Evolutionary conservation across 495 filamentous ascomycete species (phyloP).

Genomic region (Aspergillus nidulans): DNA sequence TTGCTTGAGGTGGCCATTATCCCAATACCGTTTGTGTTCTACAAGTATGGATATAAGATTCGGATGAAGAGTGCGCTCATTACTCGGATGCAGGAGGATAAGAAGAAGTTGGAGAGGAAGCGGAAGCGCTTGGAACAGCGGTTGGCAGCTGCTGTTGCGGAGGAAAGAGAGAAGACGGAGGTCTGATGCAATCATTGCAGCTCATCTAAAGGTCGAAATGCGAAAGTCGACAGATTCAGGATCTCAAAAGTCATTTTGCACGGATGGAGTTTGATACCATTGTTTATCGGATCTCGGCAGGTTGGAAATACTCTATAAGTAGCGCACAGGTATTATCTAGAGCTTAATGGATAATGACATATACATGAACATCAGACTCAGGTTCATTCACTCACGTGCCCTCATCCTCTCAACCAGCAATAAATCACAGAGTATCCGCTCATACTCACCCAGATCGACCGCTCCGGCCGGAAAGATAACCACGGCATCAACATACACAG

Average conservation of each 20-base stretch:
- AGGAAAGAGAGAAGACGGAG: slow-evolving; percentile 14
- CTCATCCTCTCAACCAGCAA: slow-evolving; percentile 29
- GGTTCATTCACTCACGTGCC: background rate
- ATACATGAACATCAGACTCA: background rate
- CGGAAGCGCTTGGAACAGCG: slow-evolving; percentile 15
- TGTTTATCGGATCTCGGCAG: background rate
- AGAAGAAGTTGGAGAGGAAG: slow-evolving; percentile 19
- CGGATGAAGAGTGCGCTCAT: slow-evolving; percentile 20
- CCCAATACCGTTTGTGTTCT: slow-evolving; percentile 23
- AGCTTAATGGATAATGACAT: slow-evolving; percentile 10
- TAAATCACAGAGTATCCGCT: slow-evolving; percentile 38
- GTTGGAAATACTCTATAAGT: background rate
- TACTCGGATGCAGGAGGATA: slow-evolving; percentile 22
- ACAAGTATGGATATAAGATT: slow-evolving; percentile 24
- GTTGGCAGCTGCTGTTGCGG: slow-evolving; percentile 5
- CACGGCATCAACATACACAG: slow-evolving; percentile 56
- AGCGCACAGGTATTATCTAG: background rate
- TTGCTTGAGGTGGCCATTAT: slow-evolving; percentile 22
- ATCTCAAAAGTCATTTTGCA: slow-evolving; percentile 11
- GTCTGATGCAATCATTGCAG: slow-evolving; percentile 1
- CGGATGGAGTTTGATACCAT: slow-evolving; percentile 12
- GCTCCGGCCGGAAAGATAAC: slow-evolving; percentile 63
- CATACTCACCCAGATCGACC: slow-evolving; percentile 61
- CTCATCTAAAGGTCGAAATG: background rate
- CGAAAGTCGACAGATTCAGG: background rate